Percentiles rank a stretch among this genome's conserved stretches.
Conservation (phyloP, 75 land plant species). For the Cunninghamia lanceolata region DNA sequence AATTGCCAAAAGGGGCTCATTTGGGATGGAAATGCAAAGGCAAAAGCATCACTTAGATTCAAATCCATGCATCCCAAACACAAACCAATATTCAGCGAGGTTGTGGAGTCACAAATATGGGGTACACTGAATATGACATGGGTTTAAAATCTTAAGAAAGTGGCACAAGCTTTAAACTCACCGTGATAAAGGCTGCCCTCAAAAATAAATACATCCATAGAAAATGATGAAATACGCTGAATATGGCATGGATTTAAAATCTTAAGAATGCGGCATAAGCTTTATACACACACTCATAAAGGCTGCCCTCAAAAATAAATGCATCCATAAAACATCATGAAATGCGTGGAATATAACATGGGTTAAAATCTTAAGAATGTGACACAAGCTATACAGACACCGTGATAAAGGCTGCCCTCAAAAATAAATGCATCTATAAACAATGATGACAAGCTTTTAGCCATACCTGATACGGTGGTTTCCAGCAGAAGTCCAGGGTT, state of each 20-base stretch:
- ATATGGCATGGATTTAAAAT: neutral
- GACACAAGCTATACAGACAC: neutral
- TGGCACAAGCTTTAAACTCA: neutral
- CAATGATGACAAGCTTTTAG: neutral
- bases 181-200: too few relatives aligned
- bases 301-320: neutral
- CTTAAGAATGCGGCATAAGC: neutral
- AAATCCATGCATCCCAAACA: too few relatives aligned
- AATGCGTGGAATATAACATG: too few relatives aligned
- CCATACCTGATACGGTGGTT: slow-evolving; percentile 29
- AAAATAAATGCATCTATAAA: neutral
- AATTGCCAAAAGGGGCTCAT: too few relatives aligned
- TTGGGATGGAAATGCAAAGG: too few relatives aligned
- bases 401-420: neutral
- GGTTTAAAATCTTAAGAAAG: neutral
- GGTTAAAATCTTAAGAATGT: neutral
- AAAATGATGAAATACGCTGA: neutral
- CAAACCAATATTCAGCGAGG: too few relatives aligned
- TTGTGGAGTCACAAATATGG: too few relatives aligned
- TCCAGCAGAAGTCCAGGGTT: slow-evolving; percentile 32
- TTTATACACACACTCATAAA: too few relatives aligned
- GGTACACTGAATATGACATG: too few relatives aligned
- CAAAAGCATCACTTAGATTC: too few relatives aligned
- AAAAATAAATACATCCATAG: neutral
- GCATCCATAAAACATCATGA: neutral